Evolutionary conservation across 2,329 filamentous ascomycete species (phyloP).

Genomic region (Bipolaris oryzae): DNA sequence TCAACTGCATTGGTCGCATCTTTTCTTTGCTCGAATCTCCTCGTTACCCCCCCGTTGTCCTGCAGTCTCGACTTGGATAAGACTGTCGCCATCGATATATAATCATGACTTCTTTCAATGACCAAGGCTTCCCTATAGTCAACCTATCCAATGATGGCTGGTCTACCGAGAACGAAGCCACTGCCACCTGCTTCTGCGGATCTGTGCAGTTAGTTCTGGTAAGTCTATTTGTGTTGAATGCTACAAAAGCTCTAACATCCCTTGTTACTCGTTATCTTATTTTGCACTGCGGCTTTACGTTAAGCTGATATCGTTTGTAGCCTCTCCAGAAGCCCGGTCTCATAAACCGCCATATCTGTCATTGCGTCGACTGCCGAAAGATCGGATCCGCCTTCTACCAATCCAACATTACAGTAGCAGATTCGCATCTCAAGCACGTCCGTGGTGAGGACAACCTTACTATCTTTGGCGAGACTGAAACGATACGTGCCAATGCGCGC

Average conservation of each 20-base stretch:
- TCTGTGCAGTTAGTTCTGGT: not conserved
- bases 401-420: not conserved
- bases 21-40: no score
- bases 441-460: not conserved
- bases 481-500: not conserved
- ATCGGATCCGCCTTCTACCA: conserved; percentile 20
- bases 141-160: not conserved
- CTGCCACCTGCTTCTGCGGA: not conserved
- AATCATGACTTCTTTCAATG: not conserved
- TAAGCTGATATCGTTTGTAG: not conserved
- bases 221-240: not conserved
- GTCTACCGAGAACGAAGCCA: not conserved
- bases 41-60: no score
- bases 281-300: not conserved
- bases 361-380: conserved; percentile 63
- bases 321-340: conserved; percentile 43
- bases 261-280: not conserved
- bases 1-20: no score
- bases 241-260: no score
- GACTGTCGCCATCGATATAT: no score
- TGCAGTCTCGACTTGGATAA: no score
- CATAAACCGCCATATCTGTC: conserved; percentile 61
- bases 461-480: not conserved
- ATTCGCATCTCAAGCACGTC: not conserved
- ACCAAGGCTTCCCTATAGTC: not conserved